Percentiles rank a stretch among this genome's conserved stretches.
These are phyloP conservation scores for Pyrenophora graminea DNA, from an alignment of 2,329 filamentous ascomycete genomes.

Conservation along the genomic window DNA sequence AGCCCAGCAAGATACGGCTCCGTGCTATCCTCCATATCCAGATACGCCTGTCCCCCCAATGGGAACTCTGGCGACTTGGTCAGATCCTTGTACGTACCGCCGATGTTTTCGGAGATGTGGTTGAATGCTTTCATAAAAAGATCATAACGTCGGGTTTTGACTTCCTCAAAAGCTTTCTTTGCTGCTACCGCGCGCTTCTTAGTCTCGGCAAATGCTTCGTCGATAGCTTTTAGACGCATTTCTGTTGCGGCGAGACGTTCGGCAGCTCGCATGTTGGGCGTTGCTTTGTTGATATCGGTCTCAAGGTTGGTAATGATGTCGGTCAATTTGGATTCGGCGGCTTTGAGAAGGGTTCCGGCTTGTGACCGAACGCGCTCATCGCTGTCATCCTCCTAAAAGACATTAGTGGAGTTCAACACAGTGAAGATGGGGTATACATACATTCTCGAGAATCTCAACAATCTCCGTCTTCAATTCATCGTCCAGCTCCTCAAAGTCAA, in stretches of 20 bases:
- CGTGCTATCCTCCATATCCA: slow-evolving; percentile 95
- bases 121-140: slow-evolving; percentile 94
- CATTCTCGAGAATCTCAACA: slow-evolving; percentile 53
- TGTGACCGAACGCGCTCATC: slow-evolving; percentile 45
- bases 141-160: slow-evolving; percentile 82
- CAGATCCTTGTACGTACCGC: slow-evolving; percentile 90
- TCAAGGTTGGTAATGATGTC: slow-evolving; percentile 77
- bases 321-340: slow-evolving; percentile 72
- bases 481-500: slow-evolving; percentile 81
- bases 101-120: slow-evolving; percentile 94
- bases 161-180: slow-evolving; percentile 79
- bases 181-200: slow-evolving; percentile 73
- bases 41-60: slow-evolving; percentile 83
- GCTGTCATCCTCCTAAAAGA: slow-evolving; percentile 65
- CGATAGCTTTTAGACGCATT: slow-evolving; percentile 77
- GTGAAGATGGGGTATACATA: slow-evolving; percentile 6
- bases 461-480: slow-evolving; percentile 67
- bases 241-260: slow-evolving; percentile 88
- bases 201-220: slow-evolving; percentile 87
- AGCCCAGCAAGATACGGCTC: slow-evolving; percentile 94
- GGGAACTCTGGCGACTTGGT: slow-evolving; percentile 90
- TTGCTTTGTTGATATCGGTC: slow-evolving; percentile 86
- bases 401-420: slow-evolving; percentile 9
- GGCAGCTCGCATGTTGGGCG: slow-evolving; percentile 94
- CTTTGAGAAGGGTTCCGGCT: slow-evolving; percentile 25